These are phyloP conservation scores for Gamsiella multidivaricata DNA, from an alignment of 192 early-diverging fungal genomes.

Conservation along the genomic window DNA sequence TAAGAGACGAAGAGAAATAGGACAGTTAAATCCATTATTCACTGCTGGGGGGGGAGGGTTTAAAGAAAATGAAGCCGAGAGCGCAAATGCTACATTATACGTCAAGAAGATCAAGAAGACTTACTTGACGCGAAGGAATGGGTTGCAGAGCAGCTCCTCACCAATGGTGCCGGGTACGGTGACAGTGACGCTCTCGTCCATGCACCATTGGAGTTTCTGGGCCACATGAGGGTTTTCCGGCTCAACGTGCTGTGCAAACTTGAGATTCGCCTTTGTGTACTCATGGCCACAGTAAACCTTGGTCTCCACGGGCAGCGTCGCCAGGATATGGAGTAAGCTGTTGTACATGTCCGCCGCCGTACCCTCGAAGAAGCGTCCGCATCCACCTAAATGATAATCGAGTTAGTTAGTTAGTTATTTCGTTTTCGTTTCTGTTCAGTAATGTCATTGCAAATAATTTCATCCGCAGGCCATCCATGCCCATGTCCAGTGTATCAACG, in stretches of 20 bases:
- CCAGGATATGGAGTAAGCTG: slow-evolving; percentile 76
- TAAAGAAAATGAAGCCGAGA: background rate
- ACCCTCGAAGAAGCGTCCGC: slow-evolving; percentile 96
- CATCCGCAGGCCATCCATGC: background rate
- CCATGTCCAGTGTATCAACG: too few species aligned
- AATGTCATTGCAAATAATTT: background rate
- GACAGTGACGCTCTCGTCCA: slow-evolving; percentile 50
- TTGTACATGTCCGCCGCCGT: slow-evolving; percentile 86
- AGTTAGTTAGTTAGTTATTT: too few species aligned
- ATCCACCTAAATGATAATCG: slow-evolving; percentile 72
- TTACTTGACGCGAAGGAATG: slow-evolving; percentile 87
- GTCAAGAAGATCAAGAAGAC: background rate
- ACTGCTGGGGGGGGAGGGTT: background rate
- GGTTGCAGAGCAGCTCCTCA: slow-evolving; percentile 88
- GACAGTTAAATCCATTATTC: background rate
- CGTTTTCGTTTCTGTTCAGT: too few species aligned
- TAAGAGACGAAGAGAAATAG: background rate
- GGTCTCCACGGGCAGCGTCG: slow-evolving; percentile 78
- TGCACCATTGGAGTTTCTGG: slow-evolving; percentile 73
- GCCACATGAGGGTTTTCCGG: slow-evolving; percentile 76
- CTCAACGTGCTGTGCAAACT: slow-evolving; percentile 86
- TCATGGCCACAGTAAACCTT: slow-evolving; percentile 94
- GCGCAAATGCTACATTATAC: too few species aligned
- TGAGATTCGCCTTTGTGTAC: slow-evolving; percentile 81
- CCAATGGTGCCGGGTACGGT: slow-evolving; percentile 93